Conservation (phyloP, 2,329 filamentous ascomycete genomes). For the Pseudogymnoascus sp. region DNA sequence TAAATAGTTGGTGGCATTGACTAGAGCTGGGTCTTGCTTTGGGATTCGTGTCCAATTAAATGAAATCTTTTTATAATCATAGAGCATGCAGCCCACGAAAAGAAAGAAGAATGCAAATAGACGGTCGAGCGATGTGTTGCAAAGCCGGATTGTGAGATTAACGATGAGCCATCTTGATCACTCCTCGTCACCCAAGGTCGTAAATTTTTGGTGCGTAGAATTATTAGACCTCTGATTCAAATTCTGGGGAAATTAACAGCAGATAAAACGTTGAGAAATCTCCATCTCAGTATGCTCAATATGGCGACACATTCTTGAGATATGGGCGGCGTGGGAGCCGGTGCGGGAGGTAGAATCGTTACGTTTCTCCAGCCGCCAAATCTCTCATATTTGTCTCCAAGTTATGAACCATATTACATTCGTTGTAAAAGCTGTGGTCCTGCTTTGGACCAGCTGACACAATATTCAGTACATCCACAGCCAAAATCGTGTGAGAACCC, state of each 20-base stretch:
- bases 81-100: neutral
- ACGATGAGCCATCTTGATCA: neutral
- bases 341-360: too few relatives aligned
- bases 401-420: too few relatives aligned
- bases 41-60: neutral
- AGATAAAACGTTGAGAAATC: neutral
- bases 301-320: neutral
- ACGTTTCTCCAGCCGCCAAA: too few relatives aligned
- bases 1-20: neutral
- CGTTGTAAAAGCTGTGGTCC: too few relatives aligned
- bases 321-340: neutral
- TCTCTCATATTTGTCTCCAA: too few relatives aligned
- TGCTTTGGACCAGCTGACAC: too few relatives aligned
- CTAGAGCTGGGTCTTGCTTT: neutral
- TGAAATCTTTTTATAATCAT: neutral
- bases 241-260: neutral
- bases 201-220: neutral
- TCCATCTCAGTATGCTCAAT: too few relatives aligned
- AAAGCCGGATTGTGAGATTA: neutral
- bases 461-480: too few relatives aligned
- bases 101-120: neutral
- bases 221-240: neutral
- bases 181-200: too few relatives aligned
- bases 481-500: too few relatives aligned
- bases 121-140: too few relatives aligned